Base-by-base conservation (phyloP, 2,329 filamentous ascomycete species). In the Aspergillus sclerotialis region DNA sequence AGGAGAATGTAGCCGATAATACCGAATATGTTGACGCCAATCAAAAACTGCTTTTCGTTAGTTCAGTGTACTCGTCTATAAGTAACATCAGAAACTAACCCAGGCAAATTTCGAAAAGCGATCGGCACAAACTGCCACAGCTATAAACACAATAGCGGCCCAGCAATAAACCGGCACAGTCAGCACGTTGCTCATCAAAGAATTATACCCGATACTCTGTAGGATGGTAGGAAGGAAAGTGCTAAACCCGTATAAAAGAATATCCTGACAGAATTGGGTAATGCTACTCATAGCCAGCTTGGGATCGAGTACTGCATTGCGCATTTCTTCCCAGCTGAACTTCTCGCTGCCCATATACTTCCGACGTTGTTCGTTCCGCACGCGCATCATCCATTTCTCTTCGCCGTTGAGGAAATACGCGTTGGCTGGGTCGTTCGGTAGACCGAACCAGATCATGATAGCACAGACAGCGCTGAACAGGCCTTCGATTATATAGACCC, bases 151-250 rank as follows among this genome's bases (percentile, higher is more conserved):
- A 5, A 67, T 38, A 1, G 64, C 69, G 3, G 69, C 72, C 38
- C 67, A 66, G 10, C 73, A 49, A 43, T 73, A 77, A n/a, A 76
- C 70, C 0, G 74, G 74, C 1, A 77, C 70, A 4, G 72, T 76
- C 21, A 77, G 56, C 23, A 71, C 67, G 36, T 78, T 71, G 8
- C 68, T 66, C 43, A 70, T 58, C 13, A 75, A 55, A n/a, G 61
- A 63, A 24, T 60, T 53, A 45, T 73, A 76, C 3, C 72, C 71
- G 52, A 76, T 68, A 19, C 60, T 62, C 27, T 64, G 59, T 30
- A 78, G 60, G 42, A 79, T 77, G 2, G 68, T 68, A 2, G 75
- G 75, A 4, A 76, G 55, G 48, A 78, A 78, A 7, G 72, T 76
- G 42, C 65, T 70, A 51, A 77, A 76, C n/a, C 72, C 73, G 45